Base-by-base conservation (phyloP, 2,329 filamentous ascomycete species). In the Fusarium nanum region DNA sequence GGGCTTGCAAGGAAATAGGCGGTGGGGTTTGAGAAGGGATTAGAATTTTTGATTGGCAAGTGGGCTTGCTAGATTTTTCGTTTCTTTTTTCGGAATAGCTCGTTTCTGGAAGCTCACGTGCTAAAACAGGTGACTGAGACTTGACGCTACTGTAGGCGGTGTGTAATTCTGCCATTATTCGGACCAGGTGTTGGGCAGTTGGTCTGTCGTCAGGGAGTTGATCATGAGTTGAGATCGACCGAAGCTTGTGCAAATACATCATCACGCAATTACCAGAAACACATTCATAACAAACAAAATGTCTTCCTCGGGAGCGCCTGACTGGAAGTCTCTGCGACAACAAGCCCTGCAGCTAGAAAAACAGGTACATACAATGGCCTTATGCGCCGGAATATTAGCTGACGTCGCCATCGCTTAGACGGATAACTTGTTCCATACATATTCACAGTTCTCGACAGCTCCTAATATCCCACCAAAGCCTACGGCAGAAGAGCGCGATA, bases 291-390 rank as follows among this genome's bases (percentile, higher is more conserved):
- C 52, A 48, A 50, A 42, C 46, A 77, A 53, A 70, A 90, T 89
- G 87, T 82, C 86, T 69, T 80, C 84, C 62, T 67, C 66, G 7
- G 83, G 87, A 70, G 89, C 82, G 68, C 85, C 87, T 69, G 91
- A 94, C 83, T 99, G 96, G 96, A 91, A 93, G 77, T 94, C 98
- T 83, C 87, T 98, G 73, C 92, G 96, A 76, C 94, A 98, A 80
- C 95, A 98, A 82, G 93, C 94, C 67, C 88, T 96, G 76, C 89
- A 90, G 46, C 85, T 98, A 68, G 96, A 99, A 81, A 93, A 91
- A 66, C 95, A 98, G 87, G 95, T 97, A 85, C 71, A 79, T 52
- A 13, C 20, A 65, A 64, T 55, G 41, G 59, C 49, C 67, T 67
- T 48, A 70, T 74, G 60, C 66, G 64, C 61, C 57, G 23, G 37